phyloP scores from a whole-genome alignment of 2,329 filamentous ascomycete genomes.

The Alternaria sp. region DNA sequence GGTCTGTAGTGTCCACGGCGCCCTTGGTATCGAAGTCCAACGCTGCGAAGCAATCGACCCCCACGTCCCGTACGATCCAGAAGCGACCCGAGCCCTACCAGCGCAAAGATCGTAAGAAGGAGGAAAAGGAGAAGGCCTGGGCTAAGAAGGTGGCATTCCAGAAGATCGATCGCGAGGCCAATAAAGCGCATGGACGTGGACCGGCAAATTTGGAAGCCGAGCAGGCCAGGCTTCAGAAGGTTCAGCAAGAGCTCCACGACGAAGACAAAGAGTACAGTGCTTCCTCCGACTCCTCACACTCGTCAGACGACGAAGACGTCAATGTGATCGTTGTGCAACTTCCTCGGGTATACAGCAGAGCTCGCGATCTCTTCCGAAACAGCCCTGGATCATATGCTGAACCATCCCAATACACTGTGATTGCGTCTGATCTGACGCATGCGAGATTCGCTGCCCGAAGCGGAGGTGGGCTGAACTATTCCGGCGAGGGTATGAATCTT shows the following conservation, averaged over 20 bases:
- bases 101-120: neutral
- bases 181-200: neutral
- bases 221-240: neutral
- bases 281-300: neutral
- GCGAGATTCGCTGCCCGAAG: neutral
- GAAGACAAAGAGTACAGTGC: neutral
- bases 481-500: neutral
- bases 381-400: neutral
- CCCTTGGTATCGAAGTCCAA: neutral
- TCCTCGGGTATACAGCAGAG: neutral
- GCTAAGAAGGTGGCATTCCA: neutral
- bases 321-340: neutral
- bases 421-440: neutral
- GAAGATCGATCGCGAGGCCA: neutral
- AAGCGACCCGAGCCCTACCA: neutral
- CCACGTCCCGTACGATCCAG: neutral
- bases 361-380: neutral
- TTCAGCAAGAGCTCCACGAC: neutral
- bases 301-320: neutral
- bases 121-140: neutral
- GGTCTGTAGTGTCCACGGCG: neutral
- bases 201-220: neutral
- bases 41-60: neutral
- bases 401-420: neutral
- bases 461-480: neutral